Percentiles rank a stretch among this genome's conserved stretches.
Conservation (phyloP, 2,329 filamentous ascomycete genomes). For the Colletotrichum tabaci region DNA sequence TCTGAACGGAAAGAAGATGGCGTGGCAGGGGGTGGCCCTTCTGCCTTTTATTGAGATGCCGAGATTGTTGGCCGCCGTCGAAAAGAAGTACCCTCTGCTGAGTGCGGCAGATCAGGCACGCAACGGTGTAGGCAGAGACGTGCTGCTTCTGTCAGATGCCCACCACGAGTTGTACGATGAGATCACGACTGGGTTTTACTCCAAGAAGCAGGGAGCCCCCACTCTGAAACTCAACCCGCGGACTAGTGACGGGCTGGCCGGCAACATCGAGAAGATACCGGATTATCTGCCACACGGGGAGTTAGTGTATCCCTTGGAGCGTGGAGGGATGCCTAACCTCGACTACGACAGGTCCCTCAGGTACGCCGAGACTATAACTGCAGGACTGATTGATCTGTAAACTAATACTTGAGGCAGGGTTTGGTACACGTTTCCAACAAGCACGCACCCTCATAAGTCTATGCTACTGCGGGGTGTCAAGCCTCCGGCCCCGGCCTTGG, state of each 20-base stretch:
- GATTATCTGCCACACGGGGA: slow-evolving; percentile 88
- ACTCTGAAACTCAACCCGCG: slow-evolving; percentile 82
- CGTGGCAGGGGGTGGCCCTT: slow-evolving; percentile 95
- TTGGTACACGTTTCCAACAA: slow-evolving; percentile 85
- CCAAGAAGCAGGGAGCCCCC: slow-evolving; percentile 81
- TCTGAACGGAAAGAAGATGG: slow-evolving; percentile 97
- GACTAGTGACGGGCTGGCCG: slow-evolving; percentile 83
- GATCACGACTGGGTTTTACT: slow-evolving; percentile 88
- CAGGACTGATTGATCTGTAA: not conserved
- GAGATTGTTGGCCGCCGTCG: slow-evolving; percentile 85
- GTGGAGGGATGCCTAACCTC: slow-evolving; percentile 79
- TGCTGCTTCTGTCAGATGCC: slow-evolving; percentile 85
- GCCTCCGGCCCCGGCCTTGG: slow-evolving; percentile 79
- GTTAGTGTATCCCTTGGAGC: slow-evolving; percentile 82
- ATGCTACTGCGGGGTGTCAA: slow-evolving; percentile 91
- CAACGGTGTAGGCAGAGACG: slow-evolving; percentile 85
- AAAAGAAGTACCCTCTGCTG: slow-evolving; percentile 84
- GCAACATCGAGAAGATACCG: slow-evolving; percentile 85
- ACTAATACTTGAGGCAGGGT: slow-evolving; percentile 71
- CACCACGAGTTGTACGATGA: slow-evolving; percentile 87
- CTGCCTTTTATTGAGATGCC: slow-evolving; percentile 97
- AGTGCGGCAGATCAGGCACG: slow-evolving; percentile 82
- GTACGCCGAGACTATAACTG: slow-evolving; percentile 64
- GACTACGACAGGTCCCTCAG: slow-evolving; percentile 90
- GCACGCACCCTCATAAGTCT: slow-evolving; percentile 85